Evolutionary conservation across 495 filamentous ascomycete genomes (phyloP), one percentile per base, ranked within the genome.

Genomic region (Echria macrotheca): DNA sequence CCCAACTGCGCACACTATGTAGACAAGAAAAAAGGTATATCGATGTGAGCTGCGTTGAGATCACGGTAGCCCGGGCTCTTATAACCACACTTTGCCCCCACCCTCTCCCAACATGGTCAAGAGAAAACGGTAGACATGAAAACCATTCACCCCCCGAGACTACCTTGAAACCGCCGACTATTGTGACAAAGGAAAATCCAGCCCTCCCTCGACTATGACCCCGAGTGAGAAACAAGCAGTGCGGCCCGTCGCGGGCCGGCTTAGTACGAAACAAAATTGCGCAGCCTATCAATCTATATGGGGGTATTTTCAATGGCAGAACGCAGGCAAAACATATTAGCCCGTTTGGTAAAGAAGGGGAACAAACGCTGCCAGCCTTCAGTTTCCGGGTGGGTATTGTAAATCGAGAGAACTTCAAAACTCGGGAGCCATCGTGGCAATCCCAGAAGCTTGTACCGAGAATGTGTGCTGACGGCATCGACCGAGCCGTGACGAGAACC

Each of bases 261-360:
- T 36, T 33, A n/a, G n/a, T n/a, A n/a, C n/a, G n/a, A n/a, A n/a
- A n/a, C n/a, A n/a, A n/a, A n/a, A n/a, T n/a, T n/a, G n/a, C n/a
- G 38, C 44, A 39, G 42, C 41, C 44, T 38, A 33, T 31, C 47
- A 51, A 44, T 57, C 47, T 57, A 46, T 57, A 54, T 50, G 31
- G 53, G 53, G 53, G 53, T 53, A 56, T 53, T 56, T 52, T 52
- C 35, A 44, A 53, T 49, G 29, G 35, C 36, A 53, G 41, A 53
- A 43, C 14, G 49, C 2, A n/a, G n/a, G n/a, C 43, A 24, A 44
- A 33, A 33, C 19, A 45, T 39, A 48, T 45, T 39, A 55, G 41
- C 47, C 47, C 47, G 4, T 14, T 23, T 33, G 22, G 26, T 35
- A 17, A 33, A 40, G 32, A 28, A 26, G n/a, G n/a, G n/a, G n/a